A percentile compares a stretch with the other conserved stretches of the same genome.
phyloP scores from a whole-genome alignment of 495 filamentous ascomycete genomes.

The Pyronema domesticum region DNA sequence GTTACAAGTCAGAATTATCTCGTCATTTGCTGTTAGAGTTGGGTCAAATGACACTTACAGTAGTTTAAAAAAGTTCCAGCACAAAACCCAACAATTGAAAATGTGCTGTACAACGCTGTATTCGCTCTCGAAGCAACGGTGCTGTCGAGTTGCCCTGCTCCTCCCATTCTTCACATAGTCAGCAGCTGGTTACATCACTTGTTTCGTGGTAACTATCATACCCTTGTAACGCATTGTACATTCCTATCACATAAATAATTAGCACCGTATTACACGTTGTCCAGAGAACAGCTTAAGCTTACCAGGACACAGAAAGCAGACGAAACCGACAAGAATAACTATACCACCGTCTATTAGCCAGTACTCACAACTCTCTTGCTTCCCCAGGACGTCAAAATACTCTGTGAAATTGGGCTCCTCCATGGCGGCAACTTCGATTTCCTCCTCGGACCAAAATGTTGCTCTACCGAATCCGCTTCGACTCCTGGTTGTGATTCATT shows the following conservation, averaged over 20 bases:
- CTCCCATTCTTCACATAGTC: slow-evolving; percentile 39
- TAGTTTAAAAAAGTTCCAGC: slow-evolving; percentile 47
- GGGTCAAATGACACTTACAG: too few relatives aligned
- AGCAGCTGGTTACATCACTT: slow-evolving; percentile 1
- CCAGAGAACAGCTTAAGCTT: background rate
- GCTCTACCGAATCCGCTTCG: too few relatives aligned
- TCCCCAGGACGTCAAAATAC: slow-evolving; percentile 2
- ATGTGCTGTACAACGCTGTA: slow-evolving; percentile 63
- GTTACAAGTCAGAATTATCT: too few relatives aligned
- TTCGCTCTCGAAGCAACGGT: slow-evolving; percentile 49
- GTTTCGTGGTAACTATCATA: slow-evolving; percentile 7
- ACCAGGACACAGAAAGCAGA: slow-evolving; percentile 3
- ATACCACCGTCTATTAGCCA: too few relatives aligned
- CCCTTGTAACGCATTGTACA: slow-evolving; percentile 37
- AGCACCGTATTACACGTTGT: background rate
- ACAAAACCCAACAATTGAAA: slow-evolving; percentile 72
- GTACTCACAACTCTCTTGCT: background rate
- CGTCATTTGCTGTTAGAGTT: too few relatives aligned
- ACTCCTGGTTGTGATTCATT: too few relatives aligned
- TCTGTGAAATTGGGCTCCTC: slow-evolving; percentile 22
- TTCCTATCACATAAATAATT: background rate
- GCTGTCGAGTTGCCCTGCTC: slow-evolving; percentile 47
- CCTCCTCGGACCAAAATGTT: too few relatives aligned
- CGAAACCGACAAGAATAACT: slow-evolving; percentile 28
- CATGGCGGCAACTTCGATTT: slow-evolving; percentile 18